Evolutionary conservation across 176 grass and related monocot species (phyloP), one percentile per base, ranked within the genome.

Genomic region (Typha latifolia): DNA sequence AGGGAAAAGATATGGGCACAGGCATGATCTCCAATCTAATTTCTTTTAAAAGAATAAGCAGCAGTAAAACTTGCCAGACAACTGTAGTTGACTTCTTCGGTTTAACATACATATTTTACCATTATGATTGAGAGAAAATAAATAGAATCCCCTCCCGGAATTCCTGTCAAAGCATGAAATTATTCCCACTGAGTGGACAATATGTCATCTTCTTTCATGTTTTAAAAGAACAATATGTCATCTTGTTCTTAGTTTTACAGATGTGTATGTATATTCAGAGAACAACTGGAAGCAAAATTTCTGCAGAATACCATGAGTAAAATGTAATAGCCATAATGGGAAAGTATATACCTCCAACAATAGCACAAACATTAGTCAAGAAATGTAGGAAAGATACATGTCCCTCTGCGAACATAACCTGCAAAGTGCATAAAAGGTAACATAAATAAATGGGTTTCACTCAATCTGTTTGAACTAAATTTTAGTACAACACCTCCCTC

Each of bases 291-390:
- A 1, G 16, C 19, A 57, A 21, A 57, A 10, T 57, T 19, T 57
- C 9, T 21, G 52, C 52, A 57, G 14, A 20, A 57, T 20, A 57
- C 16, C 52, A 57, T 9, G 0, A 53, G 52, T 57, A 57, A 57
- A 57, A 20, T 57, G 52, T 7, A 66, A 87, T 24, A 62, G 47
- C 34, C 11, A 56, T 52, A 47, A 66, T 18, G 12, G 16, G 16
- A 48, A 67, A 82, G 73, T 65, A 51, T 72, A 19, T 99, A 99
- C 94, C 94, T 93, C 94, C 94, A 81, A 99, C 89, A 66, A 99
- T 99, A 51, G 94, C 94, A 4, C 94, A 99, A 62, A 99, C 89
- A 90, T 99, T 99, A 68, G 94, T 99, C 73, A 99, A 77, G 74
- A 99, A 90, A 72, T 93, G 94, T 37, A 99, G 87, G 68, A 99